Percentiles rank a stretch among this genome's conserved stretches.
Evolutionary conservation across 129 eudicot genomes (phyloP).

Genomic region (Arctium minus): DNA sequence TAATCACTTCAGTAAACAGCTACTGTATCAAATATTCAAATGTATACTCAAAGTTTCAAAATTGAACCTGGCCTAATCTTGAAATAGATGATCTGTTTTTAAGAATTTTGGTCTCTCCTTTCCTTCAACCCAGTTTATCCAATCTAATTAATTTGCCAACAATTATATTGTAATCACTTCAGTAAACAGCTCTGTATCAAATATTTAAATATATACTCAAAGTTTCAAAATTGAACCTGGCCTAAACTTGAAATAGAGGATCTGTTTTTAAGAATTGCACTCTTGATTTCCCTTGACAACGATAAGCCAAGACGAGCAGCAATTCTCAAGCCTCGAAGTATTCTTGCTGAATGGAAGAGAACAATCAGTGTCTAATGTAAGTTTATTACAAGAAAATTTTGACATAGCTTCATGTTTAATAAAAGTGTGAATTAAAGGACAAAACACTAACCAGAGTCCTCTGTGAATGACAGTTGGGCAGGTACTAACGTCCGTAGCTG

Average conservation of each 20-base stretch:
- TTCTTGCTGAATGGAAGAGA: constrained; percentile 61
- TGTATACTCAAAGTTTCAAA: background rate
- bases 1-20: background rate
- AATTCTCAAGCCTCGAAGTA: constrained; percentile 77
- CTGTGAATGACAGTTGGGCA: constrained; percentile 75
- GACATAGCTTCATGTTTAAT: constrained; percentile 10
- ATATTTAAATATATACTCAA: background rate
- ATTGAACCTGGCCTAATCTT: constrained; percentile 47
- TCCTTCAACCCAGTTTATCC: background rate
- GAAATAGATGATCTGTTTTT: constrained; percentile 42
- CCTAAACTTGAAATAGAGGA: constrained; percentile 38
- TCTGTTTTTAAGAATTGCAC: constrained; percentile 51
- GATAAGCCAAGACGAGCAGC: constrained; percentile 91
- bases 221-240: constrained; percentile 39
- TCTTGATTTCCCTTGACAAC: constrained; percentile 64
- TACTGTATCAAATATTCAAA: background rate
- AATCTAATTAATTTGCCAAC: background rate
- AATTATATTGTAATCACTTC: background rate
- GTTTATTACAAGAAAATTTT: background rate
- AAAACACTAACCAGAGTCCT: constrained; percentile 75
- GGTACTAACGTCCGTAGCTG: constrained; percentile 78
- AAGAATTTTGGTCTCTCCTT: constrained; percentile 9
- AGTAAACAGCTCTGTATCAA: background rate
- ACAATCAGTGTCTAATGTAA: constrained; percentile 8
- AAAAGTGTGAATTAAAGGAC: background rate